Conservation (phyloP, 2,329 filamentous ascomycete species). For the Beauveria australis region DNA sequence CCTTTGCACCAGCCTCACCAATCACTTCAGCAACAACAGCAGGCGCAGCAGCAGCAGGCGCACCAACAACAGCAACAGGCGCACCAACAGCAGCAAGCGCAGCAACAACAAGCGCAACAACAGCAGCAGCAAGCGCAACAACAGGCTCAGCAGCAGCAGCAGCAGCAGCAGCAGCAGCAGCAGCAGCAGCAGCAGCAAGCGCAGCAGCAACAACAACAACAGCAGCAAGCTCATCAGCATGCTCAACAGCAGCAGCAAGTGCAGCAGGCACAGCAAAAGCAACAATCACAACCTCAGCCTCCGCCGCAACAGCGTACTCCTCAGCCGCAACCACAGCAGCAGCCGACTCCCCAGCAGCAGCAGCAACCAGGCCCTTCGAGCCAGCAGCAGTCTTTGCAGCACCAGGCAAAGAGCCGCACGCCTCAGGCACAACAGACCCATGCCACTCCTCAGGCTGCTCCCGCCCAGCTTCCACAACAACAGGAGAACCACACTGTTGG, state of each 20-base stretch:
- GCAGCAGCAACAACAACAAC: constrained; percentile 21
- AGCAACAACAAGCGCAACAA: constrained; percentile 22
- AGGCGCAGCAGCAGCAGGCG: constrained; percentile 27
- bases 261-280: constrained; percentile 23
- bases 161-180: constrained; percentile 20
- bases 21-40: constrained; percentile 20
- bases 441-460: constrained; percentile 20
- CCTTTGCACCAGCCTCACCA: constrained; percentile 19
- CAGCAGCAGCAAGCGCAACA: constrained; percentile 22
- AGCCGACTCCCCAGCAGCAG: constrained; percentile 18
- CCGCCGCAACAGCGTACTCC: constrained; percentile 7
- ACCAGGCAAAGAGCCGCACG: constrained; percentile 6
- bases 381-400: constrained; percentile 8
- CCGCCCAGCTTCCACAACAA: constrained; percentile 29
- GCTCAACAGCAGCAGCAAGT: constrained; percentile 20
- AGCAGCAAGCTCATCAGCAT: constrained; percentile 23
- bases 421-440: constrained; percentile 7
- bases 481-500: constrained; percentile 37
- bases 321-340: constrained; percentile 18
- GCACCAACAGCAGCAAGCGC: constrained; percentile 20
- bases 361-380: constrained; percentile 17
- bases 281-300: constrained; percentile 21
- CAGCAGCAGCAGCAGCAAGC: constrained; percentile 20
- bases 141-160: constrained; percentile 21
- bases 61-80: constrained; percentile 23